Conservation (phyloP, 768 basidiomycete genomes). For the Tulasnella sp. region DNA sequence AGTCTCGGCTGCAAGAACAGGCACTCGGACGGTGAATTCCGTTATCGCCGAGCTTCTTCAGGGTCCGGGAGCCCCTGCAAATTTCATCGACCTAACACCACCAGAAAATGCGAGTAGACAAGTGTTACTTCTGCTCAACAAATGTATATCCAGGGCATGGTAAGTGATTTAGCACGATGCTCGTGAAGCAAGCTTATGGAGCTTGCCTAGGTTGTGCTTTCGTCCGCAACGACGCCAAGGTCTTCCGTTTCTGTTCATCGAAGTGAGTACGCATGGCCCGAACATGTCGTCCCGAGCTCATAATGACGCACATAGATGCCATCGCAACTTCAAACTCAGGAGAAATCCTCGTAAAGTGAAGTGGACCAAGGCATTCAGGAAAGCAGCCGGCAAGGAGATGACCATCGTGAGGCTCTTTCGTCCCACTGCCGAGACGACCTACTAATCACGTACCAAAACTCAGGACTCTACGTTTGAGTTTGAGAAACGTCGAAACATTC, state of each 20-base stretch:
- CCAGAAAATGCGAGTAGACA: constrained; percentile 82
- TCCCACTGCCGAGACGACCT: neutral
- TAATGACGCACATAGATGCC: constrained; percentile 51
- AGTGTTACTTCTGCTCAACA: constrained; percentile 97
- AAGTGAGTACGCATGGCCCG: constrained; percentile 46
- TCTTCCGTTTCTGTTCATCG: constrained; percentile 94
- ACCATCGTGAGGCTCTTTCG: constrained; percentile 68
- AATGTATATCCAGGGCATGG: constrained; percentile 96
- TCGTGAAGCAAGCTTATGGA: no score
- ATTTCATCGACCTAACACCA: neutral
- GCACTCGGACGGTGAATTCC: neutral
- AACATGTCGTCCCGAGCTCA: neutral
- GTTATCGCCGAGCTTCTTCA: neutral
- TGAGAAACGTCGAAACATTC: constrained; percentile 96
- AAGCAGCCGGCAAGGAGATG: constrained; percentile 99
- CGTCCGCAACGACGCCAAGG: constrained; percentile 95
- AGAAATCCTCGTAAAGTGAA: constrained; percentile 97
- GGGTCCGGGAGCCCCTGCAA: neutral
- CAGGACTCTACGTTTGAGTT: constrained; percentile 98
- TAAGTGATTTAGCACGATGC: no score
- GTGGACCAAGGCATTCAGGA: constrained; percentile 99
- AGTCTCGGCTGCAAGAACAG: neutral
- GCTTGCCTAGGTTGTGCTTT: constrained; percentile 30
- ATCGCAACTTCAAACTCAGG: constrained; percentile 99
- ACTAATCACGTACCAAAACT: neutral